Conservation (phyloP, 208 protist genomes). For the Trypanosoma caninum region DNA sequence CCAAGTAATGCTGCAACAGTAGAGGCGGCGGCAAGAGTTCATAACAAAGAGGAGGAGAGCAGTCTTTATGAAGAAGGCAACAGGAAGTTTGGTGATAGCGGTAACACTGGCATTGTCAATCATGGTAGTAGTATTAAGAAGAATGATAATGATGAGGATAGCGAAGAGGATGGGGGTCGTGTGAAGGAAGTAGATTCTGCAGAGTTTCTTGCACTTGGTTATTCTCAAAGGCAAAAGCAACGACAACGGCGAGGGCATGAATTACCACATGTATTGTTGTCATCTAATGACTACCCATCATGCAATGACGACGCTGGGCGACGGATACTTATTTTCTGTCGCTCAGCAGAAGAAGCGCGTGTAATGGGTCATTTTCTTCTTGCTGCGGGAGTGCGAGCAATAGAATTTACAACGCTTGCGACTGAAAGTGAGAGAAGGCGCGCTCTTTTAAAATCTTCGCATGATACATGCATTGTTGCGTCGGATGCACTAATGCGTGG, state of each 20-base stretch:
- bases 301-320: conserved; percentile 55
- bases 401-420: conserved; percentile 86
- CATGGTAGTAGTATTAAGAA: too few species aligned
- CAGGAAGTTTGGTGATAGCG: too few species aligned
- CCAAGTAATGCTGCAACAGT: background rate
- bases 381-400: conserved; percentile 55
- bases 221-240: conserved; percentile 1
- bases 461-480: conserved; percentile 63
- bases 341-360: conserved; percentile 83
- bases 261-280: background rate
- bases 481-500: conserved; percentile 89
- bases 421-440: conserved; percentile 67
- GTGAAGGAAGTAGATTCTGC: conserved; percentile 23
- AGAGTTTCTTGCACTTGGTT: conserved; percentile 7
- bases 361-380: conserved; percentile 85
- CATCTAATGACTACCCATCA: conserved; percentile 32
- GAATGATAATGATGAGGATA: background rate
- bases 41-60: background rate
- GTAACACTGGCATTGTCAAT: too few species aligned
- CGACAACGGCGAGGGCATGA: background rate
- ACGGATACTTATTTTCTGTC: conserved; percentile 80
- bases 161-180: background rate
- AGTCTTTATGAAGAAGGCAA: too few species aligned
- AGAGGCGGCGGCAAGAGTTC: background rate
- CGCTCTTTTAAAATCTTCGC: conserved; percentile 49